Evolutionary conservation across 2,329 filamentous ascomycete genomes (phyloP).

Genomic region (Emergomyces orientalis): DNA sequence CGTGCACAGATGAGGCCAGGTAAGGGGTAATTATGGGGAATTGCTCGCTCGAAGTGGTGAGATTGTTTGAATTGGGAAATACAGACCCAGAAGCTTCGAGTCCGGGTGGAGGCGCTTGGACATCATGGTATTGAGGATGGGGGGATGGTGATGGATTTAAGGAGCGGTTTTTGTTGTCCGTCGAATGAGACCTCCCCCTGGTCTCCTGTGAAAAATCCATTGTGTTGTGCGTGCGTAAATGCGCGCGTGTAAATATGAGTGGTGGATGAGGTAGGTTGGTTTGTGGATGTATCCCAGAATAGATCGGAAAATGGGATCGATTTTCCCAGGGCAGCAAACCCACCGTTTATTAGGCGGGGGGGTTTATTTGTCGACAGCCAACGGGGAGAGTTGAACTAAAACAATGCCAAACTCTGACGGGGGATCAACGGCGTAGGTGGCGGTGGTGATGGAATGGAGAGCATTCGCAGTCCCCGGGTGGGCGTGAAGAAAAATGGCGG

Average conservation of each 20-base stretch:
- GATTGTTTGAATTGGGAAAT: slow-evolving; percentile 20
- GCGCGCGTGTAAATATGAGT: not conserved
- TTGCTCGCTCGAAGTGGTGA: slow-evolving; percentile 25
- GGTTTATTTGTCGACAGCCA: not conserved
- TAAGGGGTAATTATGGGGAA: slow-evolving; percentile 31
- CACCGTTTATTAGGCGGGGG: not conserved
- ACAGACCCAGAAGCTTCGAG: slow-evolving; percentile 29
- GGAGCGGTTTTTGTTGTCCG: slow-evolving; percentile 31
- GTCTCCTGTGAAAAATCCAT: slow-evolving; percentile 20
- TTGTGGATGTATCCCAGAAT: slow-evolving; percentile 2
- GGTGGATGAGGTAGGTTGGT: not conserved
- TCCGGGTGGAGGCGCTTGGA: slow-evolving; percentile 23
- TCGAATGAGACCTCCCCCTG: slow-evolving; percentile 31
- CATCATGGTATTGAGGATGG: slow-evolving; percentile 31
- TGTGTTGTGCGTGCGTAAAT: not conserved
- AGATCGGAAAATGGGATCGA: not conserved
- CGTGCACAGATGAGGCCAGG: slow-evolving; percentile 25
- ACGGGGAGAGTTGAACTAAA: not conserved
- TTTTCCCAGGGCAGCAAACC: not conserved
- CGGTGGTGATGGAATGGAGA: not conserved
- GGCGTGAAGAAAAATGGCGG: not conserved
- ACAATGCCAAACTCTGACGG: not conserved
- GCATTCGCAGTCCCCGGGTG: not conserved
- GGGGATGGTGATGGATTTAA: slow-evolving; percentile 36
- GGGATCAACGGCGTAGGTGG: not conserved